Evolutionary conservation across 2,329 filamentous ascomycete genomes (phyloP).

Genomic region (Xylaria sp.): DNA sequence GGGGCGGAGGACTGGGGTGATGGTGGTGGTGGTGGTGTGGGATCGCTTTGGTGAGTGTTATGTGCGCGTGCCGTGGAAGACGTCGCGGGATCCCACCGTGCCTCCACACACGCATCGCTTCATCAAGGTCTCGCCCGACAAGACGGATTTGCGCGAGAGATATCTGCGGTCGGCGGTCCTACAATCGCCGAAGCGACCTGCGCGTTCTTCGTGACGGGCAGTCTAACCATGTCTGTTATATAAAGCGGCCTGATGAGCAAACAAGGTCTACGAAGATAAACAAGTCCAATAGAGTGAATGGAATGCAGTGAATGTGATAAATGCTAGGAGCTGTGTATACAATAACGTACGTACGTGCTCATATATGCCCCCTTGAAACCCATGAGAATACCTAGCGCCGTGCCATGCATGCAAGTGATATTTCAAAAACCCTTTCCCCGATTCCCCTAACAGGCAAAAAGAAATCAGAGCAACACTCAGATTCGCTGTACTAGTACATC

Average conservation of each 20-base stretch:
- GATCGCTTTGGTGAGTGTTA: slow-evolving; percentile 42
- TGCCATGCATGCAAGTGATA: slow-evolving; percentile 38
- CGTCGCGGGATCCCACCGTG: background rate
- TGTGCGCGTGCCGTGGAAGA: slow-evolving; percentile 30
- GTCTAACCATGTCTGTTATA: too few relatives aligned
- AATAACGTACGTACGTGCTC: slow-evolving; percentile 1
- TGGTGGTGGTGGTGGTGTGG: slow-evolving; percentile 26
- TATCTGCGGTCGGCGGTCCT: slow-evolving; percentile 38
- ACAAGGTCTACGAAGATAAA: background rate
- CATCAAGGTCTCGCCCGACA: slow-evolving; percentile 37
- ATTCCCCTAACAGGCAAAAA: background rate
- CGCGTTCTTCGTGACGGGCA: slow-evolving; percentile 2
- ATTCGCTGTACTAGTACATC: background rate
- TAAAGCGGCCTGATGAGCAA: too few relatives aligned
- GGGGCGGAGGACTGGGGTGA: too few relatives aligned
- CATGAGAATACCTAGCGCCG: slow-evolving; percentile 33
- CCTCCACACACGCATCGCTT: slow-evolving; percentile 25
- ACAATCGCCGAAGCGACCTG: slow-evolving; percentile 36
- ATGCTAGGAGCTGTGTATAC: background rate
- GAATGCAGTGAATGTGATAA: background rate
- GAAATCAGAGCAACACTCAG: background rate
- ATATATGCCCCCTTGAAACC: background rate
- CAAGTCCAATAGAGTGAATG: background rate
- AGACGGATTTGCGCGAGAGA: slow-evolving; percentile 29
- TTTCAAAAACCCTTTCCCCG: background rate